Base-by-base conservation (phyloP, 441 rosid species). In the Croton setiger region DNA sequence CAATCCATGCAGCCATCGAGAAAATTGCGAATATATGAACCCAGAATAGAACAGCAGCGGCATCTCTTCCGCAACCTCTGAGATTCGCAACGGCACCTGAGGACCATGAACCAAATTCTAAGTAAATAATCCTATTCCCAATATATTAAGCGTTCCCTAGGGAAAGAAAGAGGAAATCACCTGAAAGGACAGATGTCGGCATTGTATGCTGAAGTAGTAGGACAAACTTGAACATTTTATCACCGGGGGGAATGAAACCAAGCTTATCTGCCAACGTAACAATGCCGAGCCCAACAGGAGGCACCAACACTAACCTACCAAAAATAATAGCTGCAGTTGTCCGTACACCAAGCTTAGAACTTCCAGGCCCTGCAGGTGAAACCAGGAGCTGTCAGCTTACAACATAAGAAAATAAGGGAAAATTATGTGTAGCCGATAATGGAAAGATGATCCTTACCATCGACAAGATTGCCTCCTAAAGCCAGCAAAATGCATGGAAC, bases 141-240 rank as follows among this genome's bases (percentile, higher is more conserved):
- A 27, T 39, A n/a, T 4, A 11, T 37, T 14, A 5, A 39, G 43
- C 43, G 17, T 11, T 17, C 10, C 17, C 21, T 33, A 33, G 33
- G 60, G 44, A 64, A 17, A 8, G 47, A 59, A 64, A 15, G 65
- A 57, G 6, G 48, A 56, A 27, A 33, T 73, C 79, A 88, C 97
- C 94, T 35, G 98, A 80, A 62, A 96, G 97, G 47, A 96, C 85
- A 35, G 99, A 96, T 74, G 98, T 91, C 31, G 98, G 99, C 99
- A 91, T 96, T 63, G 98, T 64, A 70, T 96, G 97, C 79, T 96
- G 98, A 68, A 96, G 88, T 44, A 96, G 93, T 20, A 93, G 76
- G 59, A 96, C 97, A 68, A 96, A 96, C 69, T 86, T 82, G 78
- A 96, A 93, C 96, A 96, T 96, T 83, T 87, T 88, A 81, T 56